Percentiles rank a stretch among this genome's conserved stretches.
These are phyloP conservation scores for Gautieria morchelliformis DNA, from an alignment of 768 basidiomycete genomes.

Conservation along the genomic window DNA sequence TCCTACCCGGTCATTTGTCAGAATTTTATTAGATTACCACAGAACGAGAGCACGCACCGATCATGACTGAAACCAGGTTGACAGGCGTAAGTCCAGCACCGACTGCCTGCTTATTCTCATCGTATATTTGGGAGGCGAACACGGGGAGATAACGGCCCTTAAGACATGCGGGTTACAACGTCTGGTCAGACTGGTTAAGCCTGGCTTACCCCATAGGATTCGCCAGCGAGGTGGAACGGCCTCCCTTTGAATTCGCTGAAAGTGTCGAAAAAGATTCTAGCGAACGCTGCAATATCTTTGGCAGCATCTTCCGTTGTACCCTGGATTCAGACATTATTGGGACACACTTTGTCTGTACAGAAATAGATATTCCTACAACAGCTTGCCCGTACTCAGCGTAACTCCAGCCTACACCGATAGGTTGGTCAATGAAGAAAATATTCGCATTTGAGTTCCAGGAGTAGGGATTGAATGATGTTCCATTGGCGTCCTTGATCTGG, in stretches of 20 bases:
- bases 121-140: constrained; percentile 68
- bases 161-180: too few relatives aligned
- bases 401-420: constrained; percentile 62
- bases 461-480: constrained; percentile 52
- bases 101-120: constrained; percentile 45
- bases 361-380: constrained; percentile 17
- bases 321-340: background rate
- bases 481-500: constrained; percentile 41
- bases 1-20: constrained; percentile 15
- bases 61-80: constrained; percentile 40
- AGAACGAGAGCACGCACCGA: constrained; percentile 18
- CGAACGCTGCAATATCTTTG: constrained; percentile 60
- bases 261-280: constrained; percentile 65
- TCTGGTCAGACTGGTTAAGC: too few relatives aligned
- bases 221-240: constrained; percentile 50
- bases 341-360: too few relatives aligned
- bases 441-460: constrained; percentile 60
- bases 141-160: constrained; percentile 64
- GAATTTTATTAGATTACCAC: too few relatives aligned
- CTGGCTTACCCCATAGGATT: constrained; percentile 41
- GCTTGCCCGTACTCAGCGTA: constrained; percentile 62
- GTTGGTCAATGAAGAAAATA: constrained; percentile 67
- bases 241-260: constrained; percentile 64
- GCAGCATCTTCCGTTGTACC: constrained; percentile 58
- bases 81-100: constrained; percentile 39